Base-by-base conservation (phyloP, 169 alveolate genomes). In the Cryptosporidium ubiquitum region DNA sequence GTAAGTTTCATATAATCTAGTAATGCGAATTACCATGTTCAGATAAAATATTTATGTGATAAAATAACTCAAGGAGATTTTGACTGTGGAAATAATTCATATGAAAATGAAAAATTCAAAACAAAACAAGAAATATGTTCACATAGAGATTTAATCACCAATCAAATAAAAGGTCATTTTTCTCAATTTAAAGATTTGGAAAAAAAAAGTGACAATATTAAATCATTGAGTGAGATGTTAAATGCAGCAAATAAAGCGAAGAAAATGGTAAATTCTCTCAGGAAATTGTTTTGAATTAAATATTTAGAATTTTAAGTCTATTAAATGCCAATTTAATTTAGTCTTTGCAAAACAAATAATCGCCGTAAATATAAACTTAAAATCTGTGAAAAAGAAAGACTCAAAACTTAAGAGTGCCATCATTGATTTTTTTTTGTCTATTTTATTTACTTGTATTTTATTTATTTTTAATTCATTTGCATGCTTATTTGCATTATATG, bases 231-330 rank as follows among this genome's bases (percentile, higher is more conserved):
- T 44, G 89, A 58, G 40, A 79, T 79, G 89, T 5, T 79, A 26
- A 64, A 40, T 61, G 89, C 89, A n/a, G 89, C 52, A 39, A 79
- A 64, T 40, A 79, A 40, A 40, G 74, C 89, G 3, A 79, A 79
- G 7, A 42, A 40, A 64, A 40, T 58, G 10, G 89, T 79, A 35
- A 60, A 58, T 55, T 58, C 75, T 26, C 68, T 79, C 14, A 58
- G 57, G 29, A 68, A 68, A 68, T 68, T 6, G 33, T 37, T 31
- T 64, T 64, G 42, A 64, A 64, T 20, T 64, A 29, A 64, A 12
- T 64, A 31, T 55, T 9, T 64, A 35, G 29, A 61, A 10, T 3
- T 47, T 4, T 42, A 42, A 5, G 3, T 9, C 16, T 0, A 10
- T n/a, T n/a, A n/a, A n/a, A n/a, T n/a, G n/a, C n/a, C n/a, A n/a